Evolutionary conservation across 805 yeast species (phyloP).

Genomic region (Tetrapisispora namnaoensis): DNA sequence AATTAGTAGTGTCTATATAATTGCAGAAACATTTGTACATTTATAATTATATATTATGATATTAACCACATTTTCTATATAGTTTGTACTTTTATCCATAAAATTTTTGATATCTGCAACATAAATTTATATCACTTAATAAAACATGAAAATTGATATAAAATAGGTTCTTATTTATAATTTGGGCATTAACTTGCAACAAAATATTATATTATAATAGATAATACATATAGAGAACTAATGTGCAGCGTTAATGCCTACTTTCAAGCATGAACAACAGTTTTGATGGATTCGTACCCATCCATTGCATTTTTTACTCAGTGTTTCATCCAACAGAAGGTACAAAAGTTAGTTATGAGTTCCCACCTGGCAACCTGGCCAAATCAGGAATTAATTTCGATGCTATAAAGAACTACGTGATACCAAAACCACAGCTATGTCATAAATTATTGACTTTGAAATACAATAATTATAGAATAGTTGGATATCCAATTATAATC

Average conservation of each 20-base stretch:
- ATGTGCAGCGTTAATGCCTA: too few relatives aligned
- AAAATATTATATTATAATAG: too few relatives aligned
- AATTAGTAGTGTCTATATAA: too few relatives aligned
- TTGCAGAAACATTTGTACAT: not conserved
- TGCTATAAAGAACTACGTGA: constrained; percentile 77
- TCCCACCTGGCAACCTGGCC: constrained; percentile 53
- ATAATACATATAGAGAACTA: not conserved
- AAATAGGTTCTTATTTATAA: too few relatives aligned
- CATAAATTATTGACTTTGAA: constrained; percentile 69
- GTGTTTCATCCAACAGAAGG: constrained; percentile 95
- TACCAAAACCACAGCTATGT: constrained; percentile 89
- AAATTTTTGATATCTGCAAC: not conserved
- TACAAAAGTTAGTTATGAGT: constrained; percentile 82
- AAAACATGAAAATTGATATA: too few relatives aligned
- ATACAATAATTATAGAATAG: constrained; percentile 56
- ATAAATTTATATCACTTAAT: too few relatives aligned
- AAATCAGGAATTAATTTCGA: constrained; percentile 59
- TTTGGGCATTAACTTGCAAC: too few relatives aligned
- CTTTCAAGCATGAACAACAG: constrained; percentile 10
- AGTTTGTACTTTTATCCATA: too few relatives aligned
- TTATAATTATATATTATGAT: too few relatives aligned
- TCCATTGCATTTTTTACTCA: constrained; percentile 77
- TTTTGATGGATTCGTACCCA: constrained; percentile 73
- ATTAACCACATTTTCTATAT: too few relatives aligned
- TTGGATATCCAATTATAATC: constrained; percentile 85